Percentiles rank a stretch among this genome's conserved stretches.
Evolutionary conservation across 345 rosid genomes (phyloP).

Genomic region (Brassica nigra): DNA sequence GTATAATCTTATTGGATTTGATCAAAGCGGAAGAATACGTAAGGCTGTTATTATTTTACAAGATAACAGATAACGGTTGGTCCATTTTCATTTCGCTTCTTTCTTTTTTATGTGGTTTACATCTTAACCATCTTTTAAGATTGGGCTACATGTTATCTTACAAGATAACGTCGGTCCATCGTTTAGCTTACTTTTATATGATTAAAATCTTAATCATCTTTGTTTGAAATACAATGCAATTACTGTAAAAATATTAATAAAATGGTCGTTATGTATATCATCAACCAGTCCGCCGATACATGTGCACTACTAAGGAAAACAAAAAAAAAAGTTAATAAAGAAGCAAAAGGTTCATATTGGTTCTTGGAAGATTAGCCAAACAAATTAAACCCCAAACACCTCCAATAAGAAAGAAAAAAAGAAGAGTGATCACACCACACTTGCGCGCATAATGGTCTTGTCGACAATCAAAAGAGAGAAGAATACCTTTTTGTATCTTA

Average conservation of each 20-base stretch:
- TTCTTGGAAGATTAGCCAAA: neutral
- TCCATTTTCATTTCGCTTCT: constrained; percentile 5
- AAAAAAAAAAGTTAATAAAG: neutral
- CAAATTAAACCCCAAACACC: neutral
- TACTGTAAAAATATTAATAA: neutral
- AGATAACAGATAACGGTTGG: constrained; percentile 36
- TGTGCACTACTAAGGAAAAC: neutral
- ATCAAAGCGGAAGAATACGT: constrained; percentile 21
- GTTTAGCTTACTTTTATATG: neutral
- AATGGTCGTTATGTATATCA: neutral
- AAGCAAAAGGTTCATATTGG: neutral
- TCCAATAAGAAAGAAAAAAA: neutral
- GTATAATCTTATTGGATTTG: constrained; percentile 11
- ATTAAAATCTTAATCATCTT: neutral
- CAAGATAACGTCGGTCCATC: neutral
- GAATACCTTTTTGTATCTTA: neutral
- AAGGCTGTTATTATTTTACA: constrained; percentile 21
- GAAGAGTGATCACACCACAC: neutral
- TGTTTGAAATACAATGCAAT: neutral
- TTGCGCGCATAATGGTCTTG: neutral
- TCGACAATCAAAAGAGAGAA: neutral
- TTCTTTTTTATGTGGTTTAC: neutral
- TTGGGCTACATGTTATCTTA: neutral
- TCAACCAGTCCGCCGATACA: neutral
- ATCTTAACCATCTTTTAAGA: neutral